Evolutionary conservation across 1,284 basidiomycete genomes (phyloP).

Genomic region (Moesziomyces antarcticus): DNA sequence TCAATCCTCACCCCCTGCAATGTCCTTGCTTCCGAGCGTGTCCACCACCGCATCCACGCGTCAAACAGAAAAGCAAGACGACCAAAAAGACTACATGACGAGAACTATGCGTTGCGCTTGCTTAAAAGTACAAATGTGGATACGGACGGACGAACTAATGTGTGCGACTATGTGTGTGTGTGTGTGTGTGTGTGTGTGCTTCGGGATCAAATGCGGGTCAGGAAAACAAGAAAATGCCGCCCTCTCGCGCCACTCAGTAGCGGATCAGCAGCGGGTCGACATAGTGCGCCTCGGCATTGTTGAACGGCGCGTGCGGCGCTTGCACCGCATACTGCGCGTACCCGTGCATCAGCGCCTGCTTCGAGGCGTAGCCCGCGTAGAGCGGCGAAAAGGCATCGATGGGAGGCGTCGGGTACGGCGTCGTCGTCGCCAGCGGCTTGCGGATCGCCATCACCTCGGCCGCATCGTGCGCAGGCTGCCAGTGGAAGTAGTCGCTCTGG

Average conservation of each 20-base stretch:
- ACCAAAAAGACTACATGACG: slow-evolving; percentile 1
- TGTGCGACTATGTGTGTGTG: neutral
- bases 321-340: slow-evolving; percentile 13
- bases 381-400: slow-evolving; percentile 39
- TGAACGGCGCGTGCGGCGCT: slow-evolving; percentile 49
- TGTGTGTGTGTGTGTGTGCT: neutral
- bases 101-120: neutral
- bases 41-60: too few species aligned
- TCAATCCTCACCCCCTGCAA: too few species aligned
- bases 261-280: slow-evolving; percentile 50
- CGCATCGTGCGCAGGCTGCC: slow-evolving; percentile 22
- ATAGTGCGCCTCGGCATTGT: slow-evolving; percentile 46
- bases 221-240: neutral
- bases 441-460: slow-evolving; percentile 17
- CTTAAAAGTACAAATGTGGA: slow-evolving; percentile 10
- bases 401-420: slow-evolving; percentile 44
- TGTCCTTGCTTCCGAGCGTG: too few species aligned
- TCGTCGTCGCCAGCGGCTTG: slow-evolving; percentile 35
- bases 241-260: slow-evolving; percentile 19
- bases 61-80: neutral
- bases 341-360: slow-evolving; percentile 15
- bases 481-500: slow-evolving; percentile 45
- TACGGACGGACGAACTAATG: neutral
- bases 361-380: slow-evolving; percentile 13
- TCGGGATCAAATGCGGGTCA: neutral